Conservation (phyloP, 352 stramenopile species). For the Globisporangium carolinianum region DNA sequence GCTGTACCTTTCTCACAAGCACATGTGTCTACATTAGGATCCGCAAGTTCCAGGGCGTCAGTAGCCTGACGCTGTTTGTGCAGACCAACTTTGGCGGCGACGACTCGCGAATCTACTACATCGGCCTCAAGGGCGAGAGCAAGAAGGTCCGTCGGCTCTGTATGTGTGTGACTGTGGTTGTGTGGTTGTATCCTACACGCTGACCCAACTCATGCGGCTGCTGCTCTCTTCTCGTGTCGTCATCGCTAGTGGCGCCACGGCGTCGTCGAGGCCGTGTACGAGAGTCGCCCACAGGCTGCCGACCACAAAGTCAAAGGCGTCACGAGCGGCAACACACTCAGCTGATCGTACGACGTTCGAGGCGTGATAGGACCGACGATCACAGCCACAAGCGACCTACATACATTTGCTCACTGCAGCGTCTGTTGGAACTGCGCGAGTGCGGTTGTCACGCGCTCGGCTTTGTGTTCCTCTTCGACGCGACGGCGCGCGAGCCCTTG, state of each 20-base stretch:
- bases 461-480: constrained; percentile 62
- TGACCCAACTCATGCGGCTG: not conserved
- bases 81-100: constrained; percentile 66
- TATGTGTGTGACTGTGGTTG: not conserved
- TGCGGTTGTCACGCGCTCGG: constrained; percentile 32
- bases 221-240: too few relatives aligned
- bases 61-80: constrained; percentile 76
- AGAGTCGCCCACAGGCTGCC: constrained; percentile 62
- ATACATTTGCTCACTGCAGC: constrained; percentile 16
- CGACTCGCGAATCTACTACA: constrained; percentile 79
- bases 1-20: not conserved
- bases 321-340: constrained; percentile 39
- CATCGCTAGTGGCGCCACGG: constrained; percentile 74
- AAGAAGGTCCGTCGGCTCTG: constrained; percentile 54
- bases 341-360: constrained; percentile 16
- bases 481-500: constrained; percentile 44
- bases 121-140: constrained; percentile 81
- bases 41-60: constrained; percentile 83
- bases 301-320: constrained; percentile 72
- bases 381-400: not conserved
- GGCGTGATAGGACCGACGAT: too few relatives aligned
- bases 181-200: not conserved
- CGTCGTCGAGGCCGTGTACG: constrained; percentile 81
- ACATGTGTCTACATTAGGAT: constrained; percentile 30
- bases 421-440: constrained; percentile 46